Evolutionary conservation across 495 filamentous ascomycete species (phyloP).

Genomic region (Aspergillus ellipticus): DNA sequence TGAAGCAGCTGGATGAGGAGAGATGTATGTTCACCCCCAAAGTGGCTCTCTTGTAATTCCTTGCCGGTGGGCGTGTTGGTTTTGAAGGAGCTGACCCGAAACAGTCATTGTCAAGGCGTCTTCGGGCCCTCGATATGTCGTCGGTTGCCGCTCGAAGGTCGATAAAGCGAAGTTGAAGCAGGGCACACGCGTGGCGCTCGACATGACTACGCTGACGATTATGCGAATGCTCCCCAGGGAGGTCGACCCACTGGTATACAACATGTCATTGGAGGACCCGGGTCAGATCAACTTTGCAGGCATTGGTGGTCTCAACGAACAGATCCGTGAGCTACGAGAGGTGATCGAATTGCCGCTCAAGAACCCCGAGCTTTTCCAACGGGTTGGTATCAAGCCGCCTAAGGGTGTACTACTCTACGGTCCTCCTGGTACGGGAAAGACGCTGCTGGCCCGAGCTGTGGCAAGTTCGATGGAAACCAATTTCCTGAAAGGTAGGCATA

Average conservation of each 20-base stretch:
- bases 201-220: slow-evolving; percentile 99
- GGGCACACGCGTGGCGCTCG: slow-evolving; percentile 94
- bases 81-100: slow-evolving; percentile 11
- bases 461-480: slow-evolving; percentile 97
- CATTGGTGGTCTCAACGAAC: slow-evolving; percentile 97
- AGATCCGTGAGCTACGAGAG: slow-evolving; percentile 95
- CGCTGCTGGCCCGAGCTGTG: slow-evolving; percentile 88
- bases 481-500: slow-evolving; percentile 81
- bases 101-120: slow-evolving; percentile 84
- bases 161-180: slow-evolving; percentile 97
- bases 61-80: neutral
- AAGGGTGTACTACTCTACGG: slow-evolving; percentile 98
- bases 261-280: slow-evolving; percentile 98
- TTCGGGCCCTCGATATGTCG: slow-evolving; percentile 95
- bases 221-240: slow-evolving; percentile 99
- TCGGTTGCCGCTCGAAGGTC: slow-evolving; percentile 97
- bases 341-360: slow-evolving; percentile 98
- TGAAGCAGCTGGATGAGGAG: slow-evolving; percentile 99
- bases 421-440: slow-evolving; percentile 98
- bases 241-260: slow-evolving; percentile 98
- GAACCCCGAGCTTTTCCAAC: slow-evolving; percentile 95
- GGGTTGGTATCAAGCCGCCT: slow-evolving; percentile 98
- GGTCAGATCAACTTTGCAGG: slow-evolving; percentile 98
- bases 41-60: neutral
- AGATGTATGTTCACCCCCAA: slow-evolving; percentile 61